phyloP scores from a whole-genome alignment of 2,329 filamentous ascomycete species.

The Metarhizium humberi region DNA sequence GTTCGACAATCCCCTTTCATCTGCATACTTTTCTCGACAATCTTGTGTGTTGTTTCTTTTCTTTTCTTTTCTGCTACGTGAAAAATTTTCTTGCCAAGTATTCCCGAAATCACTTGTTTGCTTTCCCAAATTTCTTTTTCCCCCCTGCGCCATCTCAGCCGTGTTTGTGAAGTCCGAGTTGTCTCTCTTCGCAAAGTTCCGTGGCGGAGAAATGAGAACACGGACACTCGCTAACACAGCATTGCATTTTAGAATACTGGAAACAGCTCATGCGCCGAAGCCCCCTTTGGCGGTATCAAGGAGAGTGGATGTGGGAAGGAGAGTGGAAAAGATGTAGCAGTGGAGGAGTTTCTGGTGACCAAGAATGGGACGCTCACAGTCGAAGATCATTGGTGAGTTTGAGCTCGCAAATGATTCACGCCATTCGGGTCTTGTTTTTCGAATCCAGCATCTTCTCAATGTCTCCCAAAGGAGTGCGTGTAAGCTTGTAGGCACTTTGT shows the following conservation, averaged over 20 bases:
- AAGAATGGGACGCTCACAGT: conserved; percentile 36
- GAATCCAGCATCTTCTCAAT: neutral
- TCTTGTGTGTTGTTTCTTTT: neutral
- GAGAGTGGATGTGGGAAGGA: conserved; percentile 38
- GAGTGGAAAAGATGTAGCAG: conserved; percentile 36
- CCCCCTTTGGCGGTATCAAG: conserved; percentile 40
- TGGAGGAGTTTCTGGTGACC: conserved; percentile 36
- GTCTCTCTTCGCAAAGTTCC: neutral
- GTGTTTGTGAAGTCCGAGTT: neutral
- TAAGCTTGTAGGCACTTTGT: neutral
- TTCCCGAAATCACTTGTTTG: neutral
- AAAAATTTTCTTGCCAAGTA: neutral
- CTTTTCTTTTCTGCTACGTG: neutral
- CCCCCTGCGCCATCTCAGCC: neutral
- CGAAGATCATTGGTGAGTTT: conserved; percentile 12
- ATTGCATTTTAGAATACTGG: conserved; percentile 24
- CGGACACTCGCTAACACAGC: neutral
- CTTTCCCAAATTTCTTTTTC: neutral
- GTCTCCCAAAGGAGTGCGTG: neutral
- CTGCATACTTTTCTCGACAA: neutral
- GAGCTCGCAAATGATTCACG: neutral
- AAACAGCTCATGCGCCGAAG: conserved; percentile 31
- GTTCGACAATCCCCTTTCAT: conserved; percentile 10
- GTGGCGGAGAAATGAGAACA: neutral
- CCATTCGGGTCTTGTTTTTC: neutral